Evolutionary conservation across 352 stramenopile genomes (phyloP).

Genomic region (Peronospora belbahrii): DNA sequence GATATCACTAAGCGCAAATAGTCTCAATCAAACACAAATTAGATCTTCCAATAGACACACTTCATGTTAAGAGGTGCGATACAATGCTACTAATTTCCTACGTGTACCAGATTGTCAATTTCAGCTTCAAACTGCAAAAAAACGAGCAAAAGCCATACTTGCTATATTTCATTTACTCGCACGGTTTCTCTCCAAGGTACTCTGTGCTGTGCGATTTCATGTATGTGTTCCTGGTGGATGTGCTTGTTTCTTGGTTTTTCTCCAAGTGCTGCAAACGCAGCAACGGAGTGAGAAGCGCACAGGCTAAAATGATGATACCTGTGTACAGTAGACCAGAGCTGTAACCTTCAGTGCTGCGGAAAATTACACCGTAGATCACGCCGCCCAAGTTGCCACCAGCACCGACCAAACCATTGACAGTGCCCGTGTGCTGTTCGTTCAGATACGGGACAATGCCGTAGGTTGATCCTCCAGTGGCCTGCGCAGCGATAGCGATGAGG

Average conservation of each 20-base stretch:
- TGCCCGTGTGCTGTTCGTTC: conserved; percentile 56
- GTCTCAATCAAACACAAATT: no score
- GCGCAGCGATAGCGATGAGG: conserved; percentile 88
- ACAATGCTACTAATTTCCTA: not conserved
- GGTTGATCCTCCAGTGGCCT: conserved; percentile 63
- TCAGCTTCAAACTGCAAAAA: not conserved
- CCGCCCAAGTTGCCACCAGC: conserved; percentile 61
- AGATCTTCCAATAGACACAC: no score
- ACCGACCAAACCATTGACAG: conserved; percentile 57
- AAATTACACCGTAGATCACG: conserved; percentile 68
- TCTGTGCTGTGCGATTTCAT: conserved; percentile 24
- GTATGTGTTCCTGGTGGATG: not conserved
- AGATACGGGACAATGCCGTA: conserved; percentile 74
- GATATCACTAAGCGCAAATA: no score
- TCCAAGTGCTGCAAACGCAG: conserved; percentile 37
- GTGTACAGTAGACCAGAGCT: conserved; percentile 42
- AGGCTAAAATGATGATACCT: conserved; percentile 47
- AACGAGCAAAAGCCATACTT: not conserved
- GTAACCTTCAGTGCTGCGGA: conserved; percentile 36
- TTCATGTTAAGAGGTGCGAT: not conserved
- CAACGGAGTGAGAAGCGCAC: conserved; percentile 36
- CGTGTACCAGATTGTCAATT: not conserved
- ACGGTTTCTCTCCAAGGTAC: conserved; percentile 23
- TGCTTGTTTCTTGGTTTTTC: conserved; percentile 11
- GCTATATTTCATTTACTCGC: conserved; percentile 6